Evolutionary conservation across 2,329 filamentous ascomycete species (phyloP), one percentile per base, ranked within the genome.

Genomic region (Cadophora sp.): DNA sequence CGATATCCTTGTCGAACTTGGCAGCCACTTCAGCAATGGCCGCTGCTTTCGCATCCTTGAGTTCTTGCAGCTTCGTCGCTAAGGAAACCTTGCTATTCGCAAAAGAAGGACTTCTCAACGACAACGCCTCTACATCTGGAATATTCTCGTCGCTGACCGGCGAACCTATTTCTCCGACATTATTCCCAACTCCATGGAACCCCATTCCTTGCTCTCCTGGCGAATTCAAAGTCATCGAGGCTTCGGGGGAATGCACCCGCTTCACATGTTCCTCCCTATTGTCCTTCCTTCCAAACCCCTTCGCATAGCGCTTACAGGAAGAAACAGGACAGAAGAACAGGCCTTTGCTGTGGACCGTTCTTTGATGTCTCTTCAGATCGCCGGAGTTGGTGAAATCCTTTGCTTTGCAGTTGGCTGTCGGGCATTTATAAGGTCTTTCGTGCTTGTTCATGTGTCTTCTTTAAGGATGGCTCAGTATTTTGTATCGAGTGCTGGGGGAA

Each of bases 401-500:
- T 4, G 36, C 60, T 43, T 50, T 64, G 62, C 68, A 70, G 11
- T 18, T 64, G 1, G 36, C 14, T 1, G 51, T 30, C 27, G 30
- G 24, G 36, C 68, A 70, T 33, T 62, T 68, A 51, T 68, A 67
- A 11, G 68, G 66, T 18, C 65, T 53, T 22, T 58, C 30, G n/a
- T 70, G 68, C 22, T 62, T 65, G 27, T 68, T 56, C 65, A 67
- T 68, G 16, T 70, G 66, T 41, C 62, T 68, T 33, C 55, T 30
- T 30, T 62, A 27, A 13, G 0, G 43, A 16, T 51, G 8, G 50
- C 45, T 22, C 58, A 24, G 20, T 33, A 16, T 53, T n/a, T 6
- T 22, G 41, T 62, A 33, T 5, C 8, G 11, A 45, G 33, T 2
- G 4, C 0, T 47, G 8, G 47, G 20, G 39, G 20, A 1, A 18